Evolutionary conservation across 306 rosid genomes (phyloP).

Genomic region (Rosa lucieae): DNA sequence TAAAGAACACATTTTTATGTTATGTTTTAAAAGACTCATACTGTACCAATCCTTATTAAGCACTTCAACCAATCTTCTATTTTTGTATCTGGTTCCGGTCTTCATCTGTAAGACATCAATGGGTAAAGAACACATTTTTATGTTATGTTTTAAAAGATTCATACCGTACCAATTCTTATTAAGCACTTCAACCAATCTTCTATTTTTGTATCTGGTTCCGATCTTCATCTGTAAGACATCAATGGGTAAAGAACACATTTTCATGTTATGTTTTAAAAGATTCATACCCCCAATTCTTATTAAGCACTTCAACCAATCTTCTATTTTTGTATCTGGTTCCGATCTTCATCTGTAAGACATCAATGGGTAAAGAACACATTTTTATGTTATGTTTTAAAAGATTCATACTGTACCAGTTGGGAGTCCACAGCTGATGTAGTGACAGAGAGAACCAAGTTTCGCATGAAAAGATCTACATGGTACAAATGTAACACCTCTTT

Average conservation of each 20-base stretch:
- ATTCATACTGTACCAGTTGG: constrained; percentile 32
- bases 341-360: constrained; percentile 21
- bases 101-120: constrained; percentile 19
- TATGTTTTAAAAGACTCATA: constrained; percentile 28
- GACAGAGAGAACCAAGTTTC: constrained; percentile 39
- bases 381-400: constrained; percentile 23
- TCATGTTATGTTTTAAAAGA: constrained; percentile 22
- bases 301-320: constrained; percentile 1
- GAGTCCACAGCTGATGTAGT: constrained; percentile 28
- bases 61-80: neutral
- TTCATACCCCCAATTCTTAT: constrained; percentile 19
- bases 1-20: constrained; percentile 13
- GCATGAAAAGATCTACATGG: constrained; percentile 35
- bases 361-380: constrained; percentile 12
- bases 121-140: neutral
- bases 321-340: constrained; percentile 3
- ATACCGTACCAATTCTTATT: constrained; percentile 24
- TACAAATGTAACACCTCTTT: constrained; percentile 34
- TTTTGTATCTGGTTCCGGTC: neutral
- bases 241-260: constrained; percentile 7
- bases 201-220: neutral
- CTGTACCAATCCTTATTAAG: constrained; percentile 20
- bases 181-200: neutral
- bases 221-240: constrained; percentile 19
- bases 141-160: constrained; percentile 24